Base-by-base conservation (phyloP, 768 basidiomycete genomes). In the Porpolomopsis calyptriformis region DNA sequence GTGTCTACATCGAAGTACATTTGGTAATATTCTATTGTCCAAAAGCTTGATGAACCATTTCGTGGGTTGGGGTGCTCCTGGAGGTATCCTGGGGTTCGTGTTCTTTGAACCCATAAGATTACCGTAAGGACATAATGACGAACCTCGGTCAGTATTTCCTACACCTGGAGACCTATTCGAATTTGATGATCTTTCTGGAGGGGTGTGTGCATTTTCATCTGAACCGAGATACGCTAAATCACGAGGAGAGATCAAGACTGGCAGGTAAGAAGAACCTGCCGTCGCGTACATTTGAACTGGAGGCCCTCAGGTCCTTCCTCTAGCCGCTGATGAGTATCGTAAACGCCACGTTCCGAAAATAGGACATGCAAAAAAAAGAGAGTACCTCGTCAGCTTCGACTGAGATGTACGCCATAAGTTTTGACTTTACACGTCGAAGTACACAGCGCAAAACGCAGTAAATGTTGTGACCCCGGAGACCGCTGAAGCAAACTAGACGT, bases 1-100 rank as follows among this genome's bases (percentile, higher is more conserved):
- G 88, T 90, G 64, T 92, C 89, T 26, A 93, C 75, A 51, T 93
- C 89, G 53, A 93, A 93, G 63, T 86, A 90, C 2, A 76, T 71
- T 57, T 90, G 87, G 58, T 92, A 91, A 60, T 85, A 85, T 49
- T 92, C 88, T 25, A 90, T 55, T 22, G 76, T 77, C 87, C 86
- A 90, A 63, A 86, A 87, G 1, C 76, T 76, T 2, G 72, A 65
- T 2, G 66, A 50, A 11, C 69, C 66, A 57, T 76, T 75, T 7
- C 64, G 57, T 43, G 70, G 61, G 26, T 64, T 58, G 8, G 67
- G 55, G 7, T 70, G 67, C 50, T 85, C 80, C 40, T 74, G 64
- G 16, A 82, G 66, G 58, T 85, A 88, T 14, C 83, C 86, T 86
- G 54, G 3, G 11, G 40, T 26, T 9, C 10, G 36, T 24, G 37